A percentile compares a stretch with the other conserved stretches of the same genome.
These are phyloP conservation scores for Camelina neglecta DNA, from an alignment of 345 rosid species.

Conservation along the genomic window DNA sequence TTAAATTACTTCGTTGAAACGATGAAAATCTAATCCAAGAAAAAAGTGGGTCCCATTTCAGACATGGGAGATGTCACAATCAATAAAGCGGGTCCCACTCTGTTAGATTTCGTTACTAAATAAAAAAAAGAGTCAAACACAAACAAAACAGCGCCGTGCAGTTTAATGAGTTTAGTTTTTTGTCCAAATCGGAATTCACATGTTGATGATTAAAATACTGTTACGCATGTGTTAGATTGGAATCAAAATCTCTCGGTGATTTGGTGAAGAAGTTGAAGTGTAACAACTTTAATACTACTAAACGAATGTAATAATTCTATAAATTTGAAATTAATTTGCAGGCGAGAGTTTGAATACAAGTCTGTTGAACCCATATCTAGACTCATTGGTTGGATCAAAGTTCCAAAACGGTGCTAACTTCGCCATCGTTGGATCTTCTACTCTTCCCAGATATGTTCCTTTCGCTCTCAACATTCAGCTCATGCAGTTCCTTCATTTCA, in stretches of 20 bases:
- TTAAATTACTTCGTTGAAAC: slow-evolving; percentile 15
- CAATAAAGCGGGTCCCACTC: slow-evolving; percentile 11
- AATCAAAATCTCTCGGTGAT: background rate
- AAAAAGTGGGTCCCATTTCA: slow-evolving; percentile 31
- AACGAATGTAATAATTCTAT: background rate
- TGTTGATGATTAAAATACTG: background rate
- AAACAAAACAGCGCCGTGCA: slow-evolving; percentile 18
- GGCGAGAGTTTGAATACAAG: slow-evolving; percentile 80
- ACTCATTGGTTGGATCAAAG: slow-evolving; percentile 65
- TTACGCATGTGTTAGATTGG: background rate
- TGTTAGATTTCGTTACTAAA: slow-evolving; percentile 30
- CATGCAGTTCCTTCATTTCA: slow-evolving; percentile 88
- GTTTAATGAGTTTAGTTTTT: slow-evolving; percentile 3
- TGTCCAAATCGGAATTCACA: slow-evolving; percentile 19
- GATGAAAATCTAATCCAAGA: slow-evolving; percentile 17
- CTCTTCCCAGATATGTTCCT: slow-evolving; percentile 77
- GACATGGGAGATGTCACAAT: slow-evolving; percentile 20
- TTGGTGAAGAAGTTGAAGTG: slow-evolving; percentile 4
- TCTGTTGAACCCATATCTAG: slow-evolving; percentile 69
- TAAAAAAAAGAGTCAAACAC: slow-evolving; percentile 1
- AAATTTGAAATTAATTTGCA: slow-evolving; percentile 38
- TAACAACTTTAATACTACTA: background rate
- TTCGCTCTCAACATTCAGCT: slow-evolving; percentile 77
- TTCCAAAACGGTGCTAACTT: slow-evolving; percentile 78
- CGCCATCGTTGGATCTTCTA: slow-evolving; percentile 78